Evolutionary conservation across 148 eudicot genomes (phyloP), one percentile per base, ranked within the genome.

Genomic region (Rhododendron vialii): DNA sequence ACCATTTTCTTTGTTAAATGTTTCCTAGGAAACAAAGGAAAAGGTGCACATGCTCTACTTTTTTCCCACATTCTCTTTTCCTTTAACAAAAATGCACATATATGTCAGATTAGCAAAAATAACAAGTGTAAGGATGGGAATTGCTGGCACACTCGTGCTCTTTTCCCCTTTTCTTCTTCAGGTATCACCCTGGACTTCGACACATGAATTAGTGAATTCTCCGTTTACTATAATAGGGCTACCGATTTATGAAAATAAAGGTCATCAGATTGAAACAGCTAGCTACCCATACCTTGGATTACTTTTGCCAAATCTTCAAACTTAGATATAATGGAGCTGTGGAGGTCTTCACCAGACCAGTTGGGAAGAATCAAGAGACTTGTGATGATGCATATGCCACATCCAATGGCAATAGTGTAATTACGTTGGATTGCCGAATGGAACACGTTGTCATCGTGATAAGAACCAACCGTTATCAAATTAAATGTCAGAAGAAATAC

Each of bases 331-430:
- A 30, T 30, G 30, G 30, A 30, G 30, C 30, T 30, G 30, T 30
- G 82, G 55, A 85, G 86, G 43, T 85, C 73, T 85, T 85, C 82
- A 77, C 86, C 82, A 24, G 86, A 76, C 86, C 86, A 85, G 43
- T 50, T 57, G 28, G 86, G 86, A 61, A 85, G 74, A 85, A 85
- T n/a, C 30, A 85, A 77, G 45, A 85, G 74, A 71, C 86, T 85
- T 47, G 86, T 41, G 86, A 85, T 36, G 55, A 77, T 38, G 86
- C 82, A 76, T 85, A 85, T 78, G 33, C 63, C 82, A 26, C 51
- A 85, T 55, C 86, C 86, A 85, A 85, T 77, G 65, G 86, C 82
- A 57, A 85, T 78, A 30, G 55, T 59, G 51, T 77, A 85, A 24
- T 77, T 55, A 20, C 86, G 75, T 57, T 85, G 69, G 75, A 57